Conservation (phyloP, 495 filamentous ascomycete genomes). For the Neurospora cerealis region DNA sequence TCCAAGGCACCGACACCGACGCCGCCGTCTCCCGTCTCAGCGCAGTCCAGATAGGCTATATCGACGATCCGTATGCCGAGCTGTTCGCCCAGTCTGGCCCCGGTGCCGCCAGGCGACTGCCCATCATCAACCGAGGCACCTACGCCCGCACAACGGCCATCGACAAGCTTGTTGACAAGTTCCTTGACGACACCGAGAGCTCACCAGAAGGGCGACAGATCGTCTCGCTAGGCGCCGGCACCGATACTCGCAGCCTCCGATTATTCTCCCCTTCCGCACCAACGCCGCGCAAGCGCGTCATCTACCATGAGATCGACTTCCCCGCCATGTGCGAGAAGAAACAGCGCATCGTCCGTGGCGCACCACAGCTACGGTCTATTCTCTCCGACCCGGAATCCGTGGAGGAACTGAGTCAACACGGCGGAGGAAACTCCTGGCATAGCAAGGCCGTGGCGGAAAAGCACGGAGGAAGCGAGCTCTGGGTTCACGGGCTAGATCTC, state of each 20-base stretch:
- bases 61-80: slow-evolving; percentile 68
- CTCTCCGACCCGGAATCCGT: slow-evolving; percentile 13
- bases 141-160: slow-evolving; percentile 86
- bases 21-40: slow-evolving; percentile 81
- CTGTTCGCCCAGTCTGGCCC: slow-evolving; percentile 44
- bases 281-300: slow-evolving; percentile 29
- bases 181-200: slow-evolving; percentile 40
- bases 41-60: slow-evolving; percentile 78
- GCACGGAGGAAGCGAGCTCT: slow-evolving; percentile 36
- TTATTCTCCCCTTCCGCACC: slow-evolving; percentile 35
- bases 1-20: slow-evolving; percentile 88
- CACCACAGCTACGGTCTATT: slow-evolving; percentile 19
- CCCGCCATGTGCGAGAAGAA: slow-evolving; percentile 60
- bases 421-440: slow-evolving; percentile 8
- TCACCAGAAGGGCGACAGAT: slow-evolving; percentile 47
- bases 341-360: slow-evolving; percentile 22
- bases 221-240: slow-evolving; percentile 86
- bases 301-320: slow-evolving; percentile 95
- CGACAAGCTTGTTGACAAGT: slow-evolving; percentile 64
- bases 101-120: slow-evolving; percentile 47
- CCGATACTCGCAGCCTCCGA: slow-evolving; percentile 80
- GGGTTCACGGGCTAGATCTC: slow-evolving; percentile 75
- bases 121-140: slow-evolving; percentile 79
- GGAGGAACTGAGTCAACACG: not conserved
- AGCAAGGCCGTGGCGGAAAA: not conserved